Percentiles rank a stretch among this genome's conserved stretches.
Conservation (phyloP, 2,329 filamentous ascomycete species). For the Colletotrichum cereale region DNA sequence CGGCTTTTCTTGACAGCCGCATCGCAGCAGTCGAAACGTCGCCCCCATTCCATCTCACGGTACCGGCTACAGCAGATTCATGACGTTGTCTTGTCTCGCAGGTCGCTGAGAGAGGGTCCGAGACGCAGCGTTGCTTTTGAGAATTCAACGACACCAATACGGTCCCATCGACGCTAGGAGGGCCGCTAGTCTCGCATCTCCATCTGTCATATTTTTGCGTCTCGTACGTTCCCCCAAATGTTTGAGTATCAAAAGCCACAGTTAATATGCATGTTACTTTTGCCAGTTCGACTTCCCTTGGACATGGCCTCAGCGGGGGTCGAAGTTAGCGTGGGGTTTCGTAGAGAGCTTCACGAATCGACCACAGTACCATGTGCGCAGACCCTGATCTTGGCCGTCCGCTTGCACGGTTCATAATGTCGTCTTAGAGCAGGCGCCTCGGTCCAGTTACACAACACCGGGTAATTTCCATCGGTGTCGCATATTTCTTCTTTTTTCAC, state of each 20-base stretch:
- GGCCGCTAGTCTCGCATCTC: conserved; percentile 10
- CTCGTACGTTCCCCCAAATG: neutral
- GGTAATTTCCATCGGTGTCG: neutral
- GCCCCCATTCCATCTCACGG: neutral
- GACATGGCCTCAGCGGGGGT: neutral
- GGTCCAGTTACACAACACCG: neutral
- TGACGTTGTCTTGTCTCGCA: neutral
- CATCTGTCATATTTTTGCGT: conserved; percentile 27
- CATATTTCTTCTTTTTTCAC: conserved; percentile 22
- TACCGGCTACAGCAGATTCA: neutral
- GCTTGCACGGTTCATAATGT: neutral
- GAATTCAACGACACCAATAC: conserved; percentile 8
- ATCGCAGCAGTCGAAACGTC: neutral
- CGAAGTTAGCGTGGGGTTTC: neutral
- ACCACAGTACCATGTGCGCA: neutral
- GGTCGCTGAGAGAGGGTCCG: conserved; percentile 4
- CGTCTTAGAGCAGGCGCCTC: neutral
- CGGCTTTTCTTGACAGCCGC: neutral
- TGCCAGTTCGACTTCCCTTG: neutral
- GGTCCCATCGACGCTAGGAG: conserved; percentile 7
- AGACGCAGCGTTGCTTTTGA: conserved; percentile 32
- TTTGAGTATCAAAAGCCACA: neutral
- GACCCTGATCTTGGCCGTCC: neutral
- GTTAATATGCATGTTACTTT: neutral
- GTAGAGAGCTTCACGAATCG: neutral